Percentiles rank a stretch among this genome's conserved stretches.
Conservation (phyloP, 2,329 filamentous ascomycete genomes). For the Kalmusia sp. region DNA sequence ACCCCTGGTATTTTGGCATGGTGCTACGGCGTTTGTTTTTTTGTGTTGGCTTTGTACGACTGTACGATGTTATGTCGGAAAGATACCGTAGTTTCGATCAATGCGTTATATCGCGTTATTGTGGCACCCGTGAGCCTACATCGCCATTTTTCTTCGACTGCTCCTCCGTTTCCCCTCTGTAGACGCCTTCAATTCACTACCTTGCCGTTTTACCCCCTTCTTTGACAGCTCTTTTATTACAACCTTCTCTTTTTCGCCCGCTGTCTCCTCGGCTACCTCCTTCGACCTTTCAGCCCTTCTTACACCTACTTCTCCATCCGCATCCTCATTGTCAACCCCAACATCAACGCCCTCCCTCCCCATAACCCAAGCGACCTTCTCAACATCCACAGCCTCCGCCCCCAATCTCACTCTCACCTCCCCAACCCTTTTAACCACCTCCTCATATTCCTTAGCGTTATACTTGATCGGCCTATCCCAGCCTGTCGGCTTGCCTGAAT, state of each 20-base stretch:
- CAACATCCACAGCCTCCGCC: slow-evolving; percentile 65
- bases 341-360: slow-evolving; percentile 53
- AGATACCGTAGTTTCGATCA: not conserved
- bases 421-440: slow-evolving; percentile 54
- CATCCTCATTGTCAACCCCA: slow-evolving; percentile 13
- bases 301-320: not conserved
- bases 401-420: slow-evolving; percentile 32
- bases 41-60: not conserved
- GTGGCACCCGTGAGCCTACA: not conserved
- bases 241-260: not conserved
- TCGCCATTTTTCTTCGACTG: slow-evolving; percentile 24
- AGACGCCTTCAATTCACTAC: slow-evolving; percentile 13
- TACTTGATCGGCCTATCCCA: slow-evolving; percentile 70
- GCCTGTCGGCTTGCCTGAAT: slow-evolving; percentile 53
- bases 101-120: not conserved
- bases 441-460: slow-evolving; percentile 70
- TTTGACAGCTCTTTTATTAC: slow-evolving; percentile 10
- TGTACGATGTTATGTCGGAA: not conserved
- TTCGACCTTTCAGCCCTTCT: slow-evolving; percentile 1
- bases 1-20: slow-evolving; percentile 3
- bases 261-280: too few species aligned
- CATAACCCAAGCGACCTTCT: slow-evolving; percentile 75
- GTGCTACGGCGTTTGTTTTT: slow-evolving; percentile 6
- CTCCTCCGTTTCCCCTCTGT: slow-evolving; percentile 34
- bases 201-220: slow-evolving; percentile 35